Percentiles rank a stretch among this genome's conserved stretches.
Evolutionary conservation across 495 filamentous ascomycete species (phyloP).

Genomic region (Xylaria curta): DNA sequence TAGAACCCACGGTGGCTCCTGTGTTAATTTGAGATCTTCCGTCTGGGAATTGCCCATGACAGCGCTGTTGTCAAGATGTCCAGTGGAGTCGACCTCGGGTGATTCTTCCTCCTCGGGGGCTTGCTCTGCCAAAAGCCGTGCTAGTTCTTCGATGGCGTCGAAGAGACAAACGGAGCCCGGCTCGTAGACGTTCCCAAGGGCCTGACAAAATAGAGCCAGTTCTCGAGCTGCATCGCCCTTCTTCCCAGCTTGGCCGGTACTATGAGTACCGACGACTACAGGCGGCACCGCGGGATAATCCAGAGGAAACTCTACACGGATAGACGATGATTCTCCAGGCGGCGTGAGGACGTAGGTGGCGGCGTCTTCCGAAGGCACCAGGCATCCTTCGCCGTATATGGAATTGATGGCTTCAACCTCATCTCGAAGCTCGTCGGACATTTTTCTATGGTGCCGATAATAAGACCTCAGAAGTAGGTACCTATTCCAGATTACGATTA

Average conservation of each 20-base stretch:
- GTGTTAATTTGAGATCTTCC: slow-evolving; percentile 20
- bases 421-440: slow-evolving; percentile 79
- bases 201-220: slow-evolving; percentile 68
- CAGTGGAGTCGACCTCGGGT: background rate
- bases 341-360: slow-evolving; percentile 59
- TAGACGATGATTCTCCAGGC: slow-evolving; percentile 54
- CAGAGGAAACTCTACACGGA: slow-evolving; percentile 70
- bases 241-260: slow-evolving; percentile 58
- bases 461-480: background rate
- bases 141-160: slow-evolving; percentile 76
- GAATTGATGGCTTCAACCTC: slow-evolving; percentile 91
- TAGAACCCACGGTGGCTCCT: slow-evolving; percentile 70
- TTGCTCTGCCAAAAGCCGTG: slow-evolving; percentile 40
- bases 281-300: slow-evolving; percentile 77
- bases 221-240: slow-evolving; percentile 74
- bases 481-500: background rate
- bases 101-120: slow-evolving; percentile 14
- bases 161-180: slow-evolving; percentile 86
- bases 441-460: slow-evolving; percentile 38
- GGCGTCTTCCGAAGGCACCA: slow-evolving; percentile 47
- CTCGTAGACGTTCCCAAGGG: slow-evolving; percentile 67
- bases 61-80: background rate
- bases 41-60: background rate
- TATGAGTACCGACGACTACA: slow-evolving; percentile 70
- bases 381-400: slow-evolving; percentile 79